Evolutionary conservation across 2,329 filamentous ascomycete genomes (phyloP), one percentile per base, ranked within the genome.

Genomic region (Eutypella sp.): DNA sequence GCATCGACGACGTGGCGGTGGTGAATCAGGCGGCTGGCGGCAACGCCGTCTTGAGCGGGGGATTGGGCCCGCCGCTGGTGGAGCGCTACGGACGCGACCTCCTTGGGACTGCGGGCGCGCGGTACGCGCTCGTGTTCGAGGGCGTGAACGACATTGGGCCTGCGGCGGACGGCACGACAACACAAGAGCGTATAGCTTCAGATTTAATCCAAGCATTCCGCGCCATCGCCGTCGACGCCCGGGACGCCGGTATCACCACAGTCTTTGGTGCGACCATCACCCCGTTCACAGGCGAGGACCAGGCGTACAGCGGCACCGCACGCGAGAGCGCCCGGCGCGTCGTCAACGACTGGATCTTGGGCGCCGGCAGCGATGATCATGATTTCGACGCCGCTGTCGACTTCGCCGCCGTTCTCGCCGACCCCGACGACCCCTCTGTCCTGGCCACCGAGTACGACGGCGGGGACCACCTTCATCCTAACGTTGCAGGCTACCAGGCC

Each of bases 101-200:
- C 2, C 69, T 87, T 2, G 61, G 74, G 0, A 76, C 80, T 25
- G 69, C 75, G 0, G 77, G 77, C 4, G 74, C 81, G 2, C 70
- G 70, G 53, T 85, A 82, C 56, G 76, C 76, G 19, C 73, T 87
- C 66, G 71, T 86, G 31, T 87, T 85, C 58, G 79, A 84, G 60
- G 82, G 83, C 18, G 81, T 87, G 23, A 85, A 86, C 56, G 83
- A 87, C 56, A 85, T 87, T 46, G 83, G 82, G 3, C 67, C 62
- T 2, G 74, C 71, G 0, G 64, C 65, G 2, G 55, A 72, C 0
- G 74, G 75, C 19, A 40, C 64, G 1, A 62, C 58, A 1, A 69
- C 72, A 1, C 81, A 84, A 55, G 61, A 62, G 3, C 56, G 61
- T 3, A 65, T 82, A 9, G 77, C 72, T 13, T 71, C 74, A 43